Conservation (phyloP, 805 yeast genomes). For the Candida krabiensis region DNA sequence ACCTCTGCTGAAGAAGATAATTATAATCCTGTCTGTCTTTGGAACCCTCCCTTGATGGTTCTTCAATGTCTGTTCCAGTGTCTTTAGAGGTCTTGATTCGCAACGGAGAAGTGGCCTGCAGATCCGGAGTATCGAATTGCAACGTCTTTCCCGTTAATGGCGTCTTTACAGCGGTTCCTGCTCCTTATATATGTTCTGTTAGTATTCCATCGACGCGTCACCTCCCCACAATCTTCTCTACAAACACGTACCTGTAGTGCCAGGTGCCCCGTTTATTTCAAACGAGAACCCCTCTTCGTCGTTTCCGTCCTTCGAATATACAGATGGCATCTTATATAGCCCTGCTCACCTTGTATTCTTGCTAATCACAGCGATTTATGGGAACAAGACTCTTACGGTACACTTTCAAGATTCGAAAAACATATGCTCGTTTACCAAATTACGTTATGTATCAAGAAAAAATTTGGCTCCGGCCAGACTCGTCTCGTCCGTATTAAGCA, state of each 20-base stretch:
- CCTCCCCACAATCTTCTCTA: not conserved
- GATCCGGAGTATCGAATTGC: slow-evolving; percentile 20
- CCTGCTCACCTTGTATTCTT: no score
- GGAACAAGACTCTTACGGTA: no score
- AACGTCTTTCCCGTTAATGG: slow-evolving; percentile 8
- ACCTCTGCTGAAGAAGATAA: slow-evolving; percentile 24
- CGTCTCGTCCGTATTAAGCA: no score
- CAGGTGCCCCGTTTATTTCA: slow-evolving; percentile 9
- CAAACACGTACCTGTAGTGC: slow-evolving; percentile 6
- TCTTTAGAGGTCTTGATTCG: slow-evolving; percentile 6
- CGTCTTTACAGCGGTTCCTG: no score
- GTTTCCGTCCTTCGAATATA: not conserved
- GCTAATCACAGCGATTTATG: no score
- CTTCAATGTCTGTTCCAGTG: not conserved
- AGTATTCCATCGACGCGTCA: slow-evolving; percentile 9
- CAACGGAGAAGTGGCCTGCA: slow-evolving; percentile 29
- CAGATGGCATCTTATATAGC: not conserved
- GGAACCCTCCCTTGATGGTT: slow-evolving; percentile 8
- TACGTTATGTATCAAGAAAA: no score
- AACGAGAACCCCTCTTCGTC: slow-evolving; percentile 17
- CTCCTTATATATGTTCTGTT: slow-evolving; percentile 4
- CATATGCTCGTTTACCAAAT: no score
- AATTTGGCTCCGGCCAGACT: no score
- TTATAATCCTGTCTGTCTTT: slow-evolving; percentile 25
- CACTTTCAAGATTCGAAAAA: no score